phyloP scores from a whole-genome alignment of 2,329 filamentous ascomycete genomes.

The Xylaria digitata region DNA sequence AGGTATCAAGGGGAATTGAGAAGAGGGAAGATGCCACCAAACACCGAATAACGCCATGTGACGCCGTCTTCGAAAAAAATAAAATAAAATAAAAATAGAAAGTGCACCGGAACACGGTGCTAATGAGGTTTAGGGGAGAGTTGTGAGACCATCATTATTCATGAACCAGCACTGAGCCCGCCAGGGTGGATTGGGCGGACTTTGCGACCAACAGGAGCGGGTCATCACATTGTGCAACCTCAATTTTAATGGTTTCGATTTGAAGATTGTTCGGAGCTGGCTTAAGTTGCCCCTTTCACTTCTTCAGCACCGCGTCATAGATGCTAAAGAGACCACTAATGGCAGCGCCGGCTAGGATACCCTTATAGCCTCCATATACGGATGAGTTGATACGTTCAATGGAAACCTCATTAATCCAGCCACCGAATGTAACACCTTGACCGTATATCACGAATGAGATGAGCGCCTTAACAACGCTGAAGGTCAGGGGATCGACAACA shows the following conservation, averaged over 20 bases:
- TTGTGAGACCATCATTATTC: conserved; percentile 15
- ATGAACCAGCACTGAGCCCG: conserved; percentile 26
- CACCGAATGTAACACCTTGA: conserved; percentile 71
- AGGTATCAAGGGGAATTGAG: conserved; percentile 43
- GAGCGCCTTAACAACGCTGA: conserved; percentile 88
- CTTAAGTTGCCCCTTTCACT: conserved; percentile 54
- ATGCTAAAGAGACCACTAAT: conserved; percentile 76
- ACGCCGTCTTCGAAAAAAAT: conserved; percentile 40
- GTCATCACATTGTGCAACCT: conserved; percentile 13
- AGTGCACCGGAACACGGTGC: conserved; percentile 15
- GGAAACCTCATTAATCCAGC: conserved; percentile 68
- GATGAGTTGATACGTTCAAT: conserved; percentile 73
- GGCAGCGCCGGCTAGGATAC: conserved; percentile 73
- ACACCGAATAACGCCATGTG: conserved; percentile 44
- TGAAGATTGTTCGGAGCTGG: not conserved
- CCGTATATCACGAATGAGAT: conserved; percentile 84
- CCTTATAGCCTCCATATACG: conserved; percentile 77
- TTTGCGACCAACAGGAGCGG: conserved; percentile 17
- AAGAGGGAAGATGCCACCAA: conserved; percentile 35
- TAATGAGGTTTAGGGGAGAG: conserved; percentile 20
- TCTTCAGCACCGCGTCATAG: conserved; percentile 82
- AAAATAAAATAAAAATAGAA: too few species aligned
- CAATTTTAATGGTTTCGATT: conserved; percentile 1
- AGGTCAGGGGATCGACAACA: conserved; percentile 84
- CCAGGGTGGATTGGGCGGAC: conserved; percentile 10